Percentiles rank a stretch among this genome's conserved stretches.
Conservation (phyloP, 805 yeast genomes). For the Ogataea pignaliae region DNA sequence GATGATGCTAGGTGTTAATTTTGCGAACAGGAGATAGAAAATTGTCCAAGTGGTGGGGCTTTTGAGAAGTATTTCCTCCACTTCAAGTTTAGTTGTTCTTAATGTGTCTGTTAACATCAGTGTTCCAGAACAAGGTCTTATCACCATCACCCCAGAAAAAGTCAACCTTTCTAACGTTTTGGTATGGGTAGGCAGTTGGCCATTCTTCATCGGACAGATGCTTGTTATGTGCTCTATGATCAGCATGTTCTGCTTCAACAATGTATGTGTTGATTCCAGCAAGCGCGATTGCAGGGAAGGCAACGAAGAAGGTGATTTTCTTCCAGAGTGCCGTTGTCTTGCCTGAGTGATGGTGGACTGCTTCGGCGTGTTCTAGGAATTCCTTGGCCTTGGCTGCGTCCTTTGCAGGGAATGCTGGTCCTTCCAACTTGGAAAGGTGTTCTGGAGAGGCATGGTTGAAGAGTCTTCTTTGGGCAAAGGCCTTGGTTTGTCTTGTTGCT, state of each 20-base stretch:
- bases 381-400: conserved; percentile 67
- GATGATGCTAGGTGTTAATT: too few species aligned
- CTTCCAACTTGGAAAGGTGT: conserved; percentile 19
- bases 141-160: conserved; percentile 99
- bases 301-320: conserved; percentile 74
- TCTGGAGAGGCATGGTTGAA: not conserved
- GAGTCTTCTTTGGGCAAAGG: conserved; percentile 30
- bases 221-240: conserved; percentile 75
- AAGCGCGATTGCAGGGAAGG: conserved; percentile 74
- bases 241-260: conserved; percentile 83
- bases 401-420: conserved; percentile 44
- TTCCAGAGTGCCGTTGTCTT: conserved; percentile 78
- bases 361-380: conserved; percentile 56
- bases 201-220: conserved; percentile 84
- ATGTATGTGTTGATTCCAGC: conserved; percentile 78
- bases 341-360: conserved; percentile 74
- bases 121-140: conserved; percentile 95
- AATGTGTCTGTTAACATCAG: conserved; percentile 84
- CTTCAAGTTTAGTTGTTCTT: conserved; percentile 16
- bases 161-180: conserved; percentile 80
- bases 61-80: too few species aligned
- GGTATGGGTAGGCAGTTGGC: conserved; percentile 88
- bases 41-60: too few species aligned
- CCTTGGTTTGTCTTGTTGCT: conserved; percentile 27
- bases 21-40: too few species aligned